Conservation (phyloP, 1,284 basidiomycete species). For the Cystobasidiaceae sp. region DNA sequence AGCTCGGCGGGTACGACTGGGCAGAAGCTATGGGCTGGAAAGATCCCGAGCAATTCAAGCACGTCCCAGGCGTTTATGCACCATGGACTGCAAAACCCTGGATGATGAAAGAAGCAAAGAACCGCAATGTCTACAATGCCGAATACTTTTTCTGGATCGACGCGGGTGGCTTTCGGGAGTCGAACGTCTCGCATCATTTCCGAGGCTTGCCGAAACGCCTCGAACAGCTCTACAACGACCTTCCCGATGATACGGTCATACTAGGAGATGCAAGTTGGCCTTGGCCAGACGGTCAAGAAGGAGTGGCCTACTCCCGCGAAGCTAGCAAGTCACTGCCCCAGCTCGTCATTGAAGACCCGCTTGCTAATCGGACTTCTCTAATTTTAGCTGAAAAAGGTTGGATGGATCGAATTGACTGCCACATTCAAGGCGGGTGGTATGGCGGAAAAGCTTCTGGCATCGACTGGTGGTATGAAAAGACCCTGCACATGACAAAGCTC, state of each 20-base stretch:
- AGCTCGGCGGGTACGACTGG: slow-evolving; percentile 37
- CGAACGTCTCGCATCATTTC: slow-evolving; percentile 32
- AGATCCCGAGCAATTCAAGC: slow-evolving; percentile 37
- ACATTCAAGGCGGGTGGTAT: slow-evolving; percentile 39
- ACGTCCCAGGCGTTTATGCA: slow-evolving; percentile 40
- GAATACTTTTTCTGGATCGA: slow-evolving; percentile 42
- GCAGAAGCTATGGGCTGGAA: slow-evolving; percentile 33
- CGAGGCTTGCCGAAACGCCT: slow-evolving; percentile 28
- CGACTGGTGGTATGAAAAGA: slow-evolving; percentile 38
- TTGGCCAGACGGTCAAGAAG: slow-evolving; percentile 32
- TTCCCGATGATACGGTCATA: slow-evolving; percentile 37
- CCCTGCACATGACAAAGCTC: slow-evolving; percentile 32
- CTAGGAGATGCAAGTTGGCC: slow-evolving; percentile 32
- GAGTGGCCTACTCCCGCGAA: slow-evolving; percentile 19
- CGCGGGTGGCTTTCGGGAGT: slow-evolving; percentile 38
- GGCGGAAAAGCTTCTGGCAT: slow-evolving; percentile 35
- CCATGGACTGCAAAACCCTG: slow-evolving; percentile 41
- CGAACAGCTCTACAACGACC: slow-evolving; percentile 27
- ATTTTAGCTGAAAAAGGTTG: slow-evolving; percentile 3
- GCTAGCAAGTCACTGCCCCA: background rate
- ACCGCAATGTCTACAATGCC: slow-evolving; percentile 34
- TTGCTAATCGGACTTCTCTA: background rate
- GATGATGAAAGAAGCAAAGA: slow-evolving; percentile 36
- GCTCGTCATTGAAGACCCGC: background rate
- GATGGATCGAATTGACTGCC: slow-evolving; percentile 35